Evolutionary conservation across 2,329 filamentous ascomycete genomes (phyloP).

Genomic region (Trichophyton schoenleinii): DNA sequence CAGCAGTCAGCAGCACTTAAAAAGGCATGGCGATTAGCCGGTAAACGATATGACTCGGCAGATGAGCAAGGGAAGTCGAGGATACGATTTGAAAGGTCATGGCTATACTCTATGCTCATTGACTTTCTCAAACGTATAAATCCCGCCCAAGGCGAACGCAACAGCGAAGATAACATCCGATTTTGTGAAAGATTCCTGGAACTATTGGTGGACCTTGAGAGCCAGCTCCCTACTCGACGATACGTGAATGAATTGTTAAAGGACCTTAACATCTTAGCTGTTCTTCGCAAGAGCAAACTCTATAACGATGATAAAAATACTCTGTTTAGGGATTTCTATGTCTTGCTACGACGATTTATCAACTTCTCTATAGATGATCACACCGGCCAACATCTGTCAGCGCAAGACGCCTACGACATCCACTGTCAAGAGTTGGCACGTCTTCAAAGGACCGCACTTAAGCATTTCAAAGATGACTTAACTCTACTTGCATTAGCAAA

Average conservation of each 20-base stretch:
- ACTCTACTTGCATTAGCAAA: slow-evolving; percentile 88
- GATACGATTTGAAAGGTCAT: slow-evolving; percentile 80
- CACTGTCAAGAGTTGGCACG: slow-evolving; percentile 67
- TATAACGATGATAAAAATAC: slow-evolving; percentile 62
- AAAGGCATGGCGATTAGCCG: slow-evolving; percentile 81
- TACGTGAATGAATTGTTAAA: slow-evolving; percentile 83
- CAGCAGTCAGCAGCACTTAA: slow-evolving; percentile 60
- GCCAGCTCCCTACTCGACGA: slow-evolving; percentile 82
- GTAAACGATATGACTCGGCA: slow-evolving; percentile 74
- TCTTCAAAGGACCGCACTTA: slow-evolving; percentile 65
- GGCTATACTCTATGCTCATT: slow-evolving; percentile 76
- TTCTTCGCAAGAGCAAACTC: slow-evolving; percentile 64
- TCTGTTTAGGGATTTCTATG: slow-evolving; percentile 66
- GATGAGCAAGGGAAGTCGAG: slow-evolving; percentile 68
- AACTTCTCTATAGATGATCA: slow-evolving; percentile 87
- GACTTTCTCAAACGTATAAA: slow-evolving; percentile 71
- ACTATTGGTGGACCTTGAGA: slow-evolving; percentile 78
- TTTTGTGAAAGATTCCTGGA: slow-evolving; percentile 94
- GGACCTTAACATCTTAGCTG: slow-evolving; percentile 70
- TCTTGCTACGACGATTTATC: slow-evolving; percentile 74
- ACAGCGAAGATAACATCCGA: slow-evolving; percentile 47
- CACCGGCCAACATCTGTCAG: slow-evolving; percentile 62
- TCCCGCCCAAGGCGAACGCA: slow-evolving; percentile 24
- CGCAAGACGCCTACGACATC: slow-evolving; percentile 60
- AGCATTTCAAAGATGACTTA: slow-evolving; percentile 76